A percentile compares a stretch with the other conserved stretches of the same genome.
Conservation (phyloP, 139 green algal species). For the Gonium pectorale region DNA sequence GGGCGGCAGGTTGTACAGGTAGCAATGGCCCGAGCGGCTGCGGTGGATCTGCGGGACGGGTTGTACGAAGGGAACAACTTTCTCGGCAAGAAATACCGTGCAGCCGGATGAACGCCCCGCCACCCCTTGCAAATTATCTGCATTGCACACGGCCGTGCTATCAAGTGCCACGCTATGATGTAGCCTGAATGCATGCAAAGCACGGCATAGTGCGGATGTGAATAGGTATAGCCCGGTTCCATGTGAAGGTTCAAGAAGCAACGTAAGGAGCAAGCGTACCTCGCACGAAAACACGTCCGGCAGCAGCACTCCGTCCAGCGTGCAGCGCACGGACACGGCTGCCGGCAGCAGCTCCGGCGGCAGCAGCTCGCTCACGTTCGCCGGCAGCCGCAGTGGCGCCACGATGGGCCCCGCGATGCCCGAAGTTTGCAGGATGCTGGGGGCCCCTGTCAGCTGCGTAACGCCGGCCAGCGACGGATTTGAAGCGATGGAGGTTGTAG, state of each 20-base stretch:
- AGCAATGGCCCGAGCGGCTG: conserved; percentile 10
- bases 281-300: conserved; percentile 1
- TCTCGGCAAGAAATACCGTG: no score
- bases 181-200: no score
- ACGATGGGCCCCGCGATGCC: neutral
- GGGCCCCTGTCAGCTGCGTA: neutral
- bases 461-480: neutral
- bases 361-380: conserved; percentile 29
- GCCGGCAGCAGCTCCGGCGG: conserved; percentile 30
- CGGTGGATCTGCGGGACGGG: conserved; percentile 32
- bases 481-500: conserved; percentile 15
- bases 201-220: no score
- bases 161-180: no score
- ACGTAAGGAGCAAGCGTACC: no score
- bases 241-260: no score
- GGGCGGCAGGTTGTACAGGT: conserved; percentile 37
- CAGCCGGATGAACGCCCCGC: no score
- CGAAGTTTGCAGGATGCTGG: conserved; percentile 22
- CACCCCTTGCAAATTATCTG: no score
- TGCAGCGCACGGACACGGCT: conserved; percentile 23
- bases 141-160: no score
- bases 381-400: conserved; percentile 2
- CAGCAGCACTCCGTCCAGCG: conserved; percentile 16
- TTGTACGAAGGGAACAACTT: no score
- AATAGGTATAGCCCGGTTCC: no score